Evolutionary conservation across 2,329 filamentous ascomycete species (phyloP).

Genomic region (Didymella pinodella): DNA sequence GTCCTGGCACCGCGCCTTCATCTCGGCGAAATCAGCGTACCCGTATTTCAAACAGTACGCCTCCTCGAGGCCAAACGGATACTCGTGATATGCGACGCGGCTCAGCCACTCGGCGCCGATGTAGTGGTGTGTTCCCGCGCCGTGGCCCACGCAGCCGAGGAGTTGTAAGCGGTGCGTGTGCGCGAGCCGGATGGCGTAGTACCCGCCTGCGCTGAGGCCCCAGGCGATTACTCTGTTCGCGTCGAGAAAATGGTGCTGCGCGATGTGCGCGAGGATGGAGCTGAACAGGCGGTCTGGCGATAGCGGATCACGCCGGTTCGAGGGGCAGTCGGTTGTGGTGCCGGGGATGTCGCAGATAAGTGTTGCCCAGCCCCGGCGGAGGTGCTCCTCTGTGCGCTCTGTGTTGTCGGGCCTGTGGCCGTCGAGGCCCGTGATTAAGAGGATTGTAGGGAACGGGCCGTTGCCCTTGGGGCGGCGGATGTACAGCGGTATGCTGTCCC

Average conservation of each 20-base stretch:
- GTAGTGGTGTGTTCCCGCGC: conserved; percentile 66
- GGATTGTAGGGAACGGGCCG: conserved; percentile 58
- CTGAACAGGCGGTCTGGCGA: conserved; percentile 62
- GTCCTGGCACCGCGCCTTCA: conserved; percentile 57
- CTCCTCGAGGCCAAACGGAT: conserved; percentile 64
- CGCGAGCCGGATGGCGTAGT: conserved; percentile 64
- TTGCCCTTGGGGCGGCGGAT: conserved; percentile 62
- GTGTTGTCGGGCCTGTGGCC: conserved; percentile 63
- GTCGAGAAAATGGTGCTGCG: conserved; percentile 52
- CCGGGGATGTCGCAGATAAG: conserved; percentile 65
- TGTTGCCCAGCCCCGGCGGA: conserved; percentile 58
- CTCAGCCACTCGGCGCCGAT: conserved; percentile 64
- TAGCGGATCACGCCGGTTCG: conserved; percentile 56
- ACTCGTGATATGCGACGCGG: conserved; percentile 62
- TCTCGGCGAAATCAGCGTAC: conserved; percentile 47
- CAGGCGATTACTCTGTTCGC: conserved; percentile 59
- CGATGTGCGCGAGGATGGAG: conserved; percentile 62
- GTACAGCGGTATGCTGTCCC: conserved; percentile 67
- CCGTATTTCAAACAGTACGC: conserved; percentile 59
- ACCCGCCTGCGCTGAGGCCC: conserved; percentile 66
- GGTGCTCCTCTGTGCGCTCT: conserved; percentile 56
- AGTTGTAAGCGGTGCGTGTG: conserved; percentile 62
- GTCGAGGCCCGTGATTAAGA: conserved; percentile 66
- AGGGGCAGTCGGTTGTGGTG: conserved; percentile 64
- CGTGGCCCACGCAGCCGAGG: conserved; percentile 60